phyloP scores from a whole-genome alignment of 768 basidiomycete species.

The Pleurotus cornucopiae region DNA sequence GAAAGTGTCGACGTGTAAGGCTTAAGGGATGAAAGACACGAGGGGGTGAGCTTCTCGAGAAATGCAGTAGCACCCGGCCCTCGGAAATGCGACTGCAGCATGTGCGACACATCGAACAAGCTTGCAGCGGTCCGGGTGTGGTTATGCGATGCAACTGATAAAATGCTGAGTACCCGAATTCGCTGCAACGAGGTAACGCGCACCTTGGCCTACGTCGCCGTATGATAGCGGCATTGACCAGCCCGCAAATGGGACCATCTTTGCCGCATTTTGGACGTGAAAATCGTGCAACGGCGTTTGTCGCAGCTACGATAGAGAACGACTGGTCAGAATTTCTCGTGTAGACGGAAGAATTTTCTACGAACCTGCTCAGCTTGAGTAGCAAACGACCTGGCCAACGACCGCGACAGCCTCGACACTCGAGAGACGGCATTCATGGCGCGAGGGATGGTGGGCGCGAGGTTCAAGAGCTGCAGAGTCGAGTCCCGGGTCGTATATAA shows the following conservation, averaged over 20 bases:
- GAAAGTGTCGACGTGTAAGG: slow-evolving; percentile 83
- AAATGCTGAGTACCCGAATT: not conserved
- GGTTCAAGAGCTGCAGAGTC: not conserved
- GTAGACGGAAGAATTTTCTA: not conserved
- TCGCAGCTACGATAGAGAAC: slow-evolving; percentile 1
- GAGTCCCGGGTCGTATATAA: not conserved
- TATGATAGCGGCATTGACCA: slow-evolving; percentile 93
- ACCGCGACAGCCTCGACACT: slow-evolving; percentile 1
- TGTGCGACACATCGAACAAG: slow-evolving; percentile 96
- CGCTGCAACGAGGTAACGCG: slow-evolving; percentile 13
- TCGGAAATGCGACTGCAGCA: slow-evolving; percentile 91
- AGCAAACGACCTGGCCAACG: slow-evolving; percentile 4
- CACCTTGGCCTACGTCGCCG: slow-evolving; percentile 76
- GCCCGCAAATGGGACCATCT: slow-evolving; percentile 97
- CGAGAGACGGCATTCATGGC: slow-evolving; percentile 1
- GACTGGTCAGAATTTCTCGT: not conserved
- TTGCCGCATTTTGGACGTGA: slow-evolving; percentile 76
- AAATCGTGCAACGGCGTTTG: slow-evolving; percentile 85
- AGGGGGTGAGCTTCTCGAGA: slow-evolving; percentile 87
- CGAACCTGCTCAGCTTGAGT: slow-evolving; percentile 6
- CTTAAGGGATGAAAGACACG: slow-evolving; percentile 62
- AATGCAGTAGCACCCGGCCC: slow-evolving; percentile 77
- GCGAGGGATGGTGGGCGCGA: not conserved
- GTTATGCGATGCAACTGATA: slow-evolving; percentile 80
- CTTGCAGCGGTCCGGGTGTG: slow-evolving; percentile 82